Evolutionary conservation across 2,329 filamentous ascomycete species (phyloP), one percentile per base, ranked within the genome.

Genomic region (Exserohilum rostratum): DNA sequence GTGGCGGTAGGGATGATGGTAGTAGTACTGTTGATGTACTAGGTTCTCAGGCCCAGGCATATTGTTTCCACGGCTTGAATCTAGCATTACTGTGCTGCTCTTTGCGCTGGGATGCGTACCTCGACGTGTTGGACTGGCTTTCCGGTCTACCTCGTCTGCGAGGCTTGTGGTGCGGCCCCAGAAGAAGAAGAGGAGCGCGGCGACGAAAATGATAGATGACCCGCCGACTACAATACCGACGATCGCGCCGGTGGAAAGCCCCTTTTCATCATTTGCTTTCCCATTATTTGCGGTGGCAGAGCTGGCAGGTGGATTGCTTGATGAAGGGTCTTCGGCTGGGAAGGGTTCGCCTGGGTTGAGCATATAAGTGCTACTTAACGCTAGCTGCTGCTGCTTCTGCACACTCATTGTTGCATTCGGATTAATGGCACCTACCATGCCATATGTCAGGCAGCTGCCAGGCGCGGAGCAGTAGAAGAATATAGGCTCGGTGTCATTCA

Each of bases 391-490:
- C 34, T 76, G 72, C 29, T 47, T 49, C 5, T 56, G 47, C 33
- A 75, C 57, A 5, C 56, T 62, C 38, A 60, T 65, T 11, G 55
- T 60, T 6, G 62, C 29, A 39, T 70, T 72, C 9, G 87, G 83
- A 66, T 93, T 93, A 61, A 93, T 87, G 1, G 85, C 87, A 3
- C 89, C 90, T 15, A 93, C 83, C 90, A 93, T 93, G 33, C 85
- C 82, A 46, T 86, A 83, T 2, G 76, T 72, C 9, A 82, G 80
- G 67, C 90, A 93, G 5, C 86, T 88, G 1, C 79, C 83, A 0
- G 85, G 81, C 0, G 88, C 87, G 0, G 86, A 67, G 55, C 72
- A 76, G 62, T 76, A 76, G 66, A 73, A 76, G 54, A 71, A 76
- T 1, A 76, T 66, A 2, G 74, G 73, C 1, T 60, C 34, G 1